Percentiles rank a stretch among this genome's conserved stretches.
phyloP scores from a whole-genome alignment of 225 moss, liverwort and hornwort genomes.

The Neckera pumila region DNA sequence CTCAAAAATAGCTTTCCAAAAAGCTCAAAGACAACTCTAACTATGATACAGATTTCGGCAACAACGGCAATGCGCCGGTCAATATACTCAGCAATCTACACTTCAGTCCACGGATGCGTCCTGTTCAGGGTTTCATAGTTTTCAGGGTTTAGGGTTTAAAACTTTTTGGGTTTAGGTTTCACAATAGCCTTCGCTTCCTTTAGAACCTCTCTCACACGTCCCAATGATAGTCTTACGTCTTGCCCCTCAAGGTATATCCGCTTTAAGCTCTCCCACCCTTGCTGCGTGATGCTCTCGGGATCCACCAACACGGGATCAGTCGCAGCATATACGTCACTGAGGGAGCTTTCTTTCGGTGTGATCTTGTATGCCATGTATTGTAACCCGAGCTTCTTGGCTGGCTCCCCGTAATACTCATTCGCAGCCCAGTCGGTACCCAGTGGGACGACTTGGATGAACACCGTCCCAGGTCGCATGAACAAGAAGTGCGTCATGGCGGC shows the following conservation, averaged over 20 bases:
- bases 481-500: slow-evolving; percentile 91
- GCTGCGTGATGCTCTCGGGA: slow-evolving; percentile 37
- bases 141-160: neutral
- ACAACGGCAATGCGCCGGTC: neutral
- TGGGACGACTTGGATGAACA: slow-evolving; percentile 80
- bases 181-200: slow-evolving; percentile 9
- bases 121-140: neutral
- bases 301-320: slow-evolving; percentile 55
- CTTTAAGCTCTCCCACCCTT: slow-evolving; percentile 71
- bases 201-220: slow-evolving; percentile 18
- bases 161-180: neutral
- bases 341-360: slow-evolving; percentile 49
- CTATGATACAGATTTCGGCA: neutral
- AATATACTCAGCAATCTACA: neutral
- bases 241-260: slow-evolving; percentile 60
- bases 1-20: neutral
- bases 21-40: neutral
- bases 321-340: slow-evolving; percentile 39
- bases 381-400: slow-evolving; percentile 60
- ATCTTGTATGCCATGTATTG: slow-evolving; percentile 68
- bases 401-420: slow-evolving; percentile 62
- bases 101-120: neutral
- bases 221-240: slow-evolving; percentile 37
- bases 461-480: slow-evolving; percentile 77
- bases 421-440: slow-evolving; percentile 90